Percentiles rank a stretch among this genome's conserved stretches.
These are phyloP conservation scores for Trichoderma sp. DNA, from an alignment of 2,329 filamentous ascomycete species.

Conservation along the genomic window DNA sequence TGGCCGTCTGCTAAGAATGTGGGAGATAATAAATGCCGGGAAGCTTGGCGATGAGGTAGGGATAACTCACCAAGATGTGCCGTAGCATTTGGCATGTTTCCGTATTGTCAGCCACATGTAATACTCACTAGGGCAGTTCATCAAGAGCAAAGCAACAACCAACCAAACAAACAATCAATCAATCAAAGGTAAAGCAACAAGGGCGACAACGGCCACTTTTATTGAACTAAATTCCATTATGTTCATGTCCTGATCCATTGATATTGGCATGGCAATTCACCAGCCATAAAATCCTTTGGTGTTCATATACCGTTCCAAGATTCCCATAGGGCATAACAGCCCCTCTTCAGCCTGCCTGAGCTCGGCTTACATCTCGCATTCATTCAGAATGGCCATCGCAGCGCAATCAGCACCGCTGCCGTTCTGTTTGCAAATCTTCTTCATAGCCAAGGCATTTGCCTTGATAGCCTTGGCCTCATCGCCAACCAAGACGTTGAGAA, in stretches of 20 bases:
- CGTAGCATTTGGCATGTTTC: background rate
- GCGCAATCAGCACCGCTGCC: constrained; percentile 22
- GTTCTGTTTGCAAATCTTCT: constrained; percentile 16
- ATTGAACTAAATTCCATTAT: background rate
- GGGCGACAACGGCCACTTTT: background rate
- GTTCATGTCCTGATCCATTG: background rate
- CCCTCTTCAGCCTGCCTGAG: background rate
- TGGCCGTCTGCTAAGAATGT: background rate
- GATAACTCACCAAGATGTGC: background rate
- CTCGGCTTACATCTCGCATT: background rate
- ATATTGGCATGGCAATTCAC: too few species aligned
- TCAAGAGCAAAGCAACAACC: background rate
- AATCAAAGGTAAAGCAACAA: background rate
- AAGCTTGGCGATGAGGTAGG: background rate
- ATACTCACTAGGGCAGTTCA: background rate
- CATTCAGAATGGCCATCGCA: constrained; percentile 31
- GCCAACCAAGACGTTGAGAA: constrained; percentile 27
- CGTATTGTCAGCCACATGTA: background rate
- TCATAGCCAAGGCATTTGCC: constrained; percentile 18
- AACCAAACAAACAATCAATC: background rate
- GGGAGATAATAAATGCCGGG: background rate
- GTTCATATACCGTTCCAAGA: background rate
- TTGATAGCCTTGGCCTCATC: constrained; percentile 15
- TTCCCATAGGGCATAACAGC: background rate
- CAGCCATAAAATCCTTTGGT: background rate